phyloP scores from a whole-genome alignment of 108 stramenopile genomes.

The Pseudonitzschia pungens region DNA sequence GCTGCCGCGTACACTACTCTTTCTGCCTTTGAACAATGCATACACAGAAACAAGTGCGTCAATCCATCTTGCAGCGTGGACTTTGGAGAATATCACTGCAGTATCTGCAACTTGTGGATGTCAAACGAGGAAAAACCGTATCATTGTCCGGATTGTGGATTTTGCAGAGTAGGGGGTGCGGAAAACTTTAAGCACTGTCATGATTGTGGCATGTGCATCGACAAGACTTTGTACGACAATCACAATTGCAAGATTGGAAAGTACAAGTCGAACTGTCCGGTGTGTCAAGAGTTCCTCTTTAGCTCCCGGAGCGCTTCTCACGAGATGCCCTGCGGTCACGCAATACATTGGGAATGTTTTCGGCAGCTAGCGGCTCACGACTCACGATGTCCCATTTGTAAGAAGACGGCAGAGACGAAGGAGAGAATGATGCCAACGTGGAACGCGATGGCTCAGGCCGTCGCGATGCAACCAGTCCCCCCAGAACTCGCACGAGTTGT shows the following conservation, averaged over 20 bases:
- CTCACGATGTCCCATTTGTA: constrained; percentile 83
- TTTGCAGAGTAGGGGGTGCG: constrained; percentile 85
- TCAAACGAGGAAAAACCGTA: constrained; percentile 77
- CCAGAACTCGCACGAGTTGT: constrained; percentile 81
- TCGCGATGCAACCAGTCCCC: constrained; percentile 80
- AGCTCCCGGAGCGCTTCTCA: constrained; percentile 66
- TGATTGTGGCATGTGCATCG: constrained; percentile 91
- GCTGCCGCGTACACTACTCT: no score
- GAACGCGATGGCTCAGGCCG: constrained; percentile 77
- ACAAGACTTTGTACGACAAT: constrained; percentile 57
- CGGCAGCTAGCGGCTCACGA: constrained; percentile 73
- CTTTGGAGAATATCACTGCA: constrained; percentile 87
- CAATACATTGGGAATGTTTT: constrained; percentile 82
- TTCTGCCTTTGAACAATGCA: constrained; percentile 20
- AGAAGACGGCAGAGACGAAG: constrained; percentile 87
- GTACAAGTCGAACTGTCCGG: constrained; percentile 86
- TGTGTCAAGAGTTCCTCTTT: constrained; percentile 86
- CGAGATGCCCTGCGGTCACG: constrained; percentile 89
- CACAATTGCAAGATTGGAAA: constrained; percentile 87
- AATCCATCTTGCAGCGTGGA: constrained; percentile 50
- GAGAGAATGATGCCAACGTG: constrained; percentile 86
- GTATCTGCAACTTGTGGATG: constrained; percentile 89
- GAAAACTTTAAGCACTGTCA: constrained; percentile 86
- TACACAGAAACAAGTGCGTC: constrained; percentile 67
- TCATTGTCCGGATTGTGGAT: constrained; percentile 83